phyloP scores from a whole-genome alignment of 805 yeast species.

The Starmerella riodocensis region DNA sequence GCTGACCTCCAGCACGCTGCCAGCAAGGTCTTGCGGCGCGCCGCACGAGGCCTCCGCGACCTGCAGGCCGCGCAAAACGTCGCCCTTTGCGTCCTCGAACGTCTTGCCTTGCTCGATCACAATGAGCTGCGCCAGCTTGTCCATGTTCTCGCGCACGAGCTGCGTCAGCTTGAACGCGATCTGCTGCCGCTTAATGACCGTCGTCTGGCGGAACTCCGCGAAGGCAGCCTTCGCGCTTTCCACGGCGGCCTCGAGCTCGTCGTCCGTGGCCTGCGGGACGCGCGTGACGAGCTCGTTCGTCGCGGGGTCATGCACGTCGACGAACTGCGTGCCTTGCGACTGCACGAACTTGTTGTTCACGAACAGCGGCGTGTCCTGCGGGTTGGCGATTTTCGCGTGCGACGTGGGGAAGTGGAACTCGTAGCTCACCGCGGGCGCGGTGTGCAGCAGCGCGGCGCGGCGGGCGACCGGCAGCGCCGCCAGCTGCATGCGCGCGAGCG shows the following conservation, averaged over 20 bases:
- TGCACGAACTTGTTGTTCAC: conserved; percentile 38
- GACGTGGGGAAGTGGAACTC: conserved; percentile 21
- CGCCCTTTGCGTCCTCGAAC: conserved; percentile 60
- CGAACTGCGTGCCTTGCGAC: conserved; percentile 44
- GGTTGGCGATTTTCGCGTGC: conserved; percentile 25
- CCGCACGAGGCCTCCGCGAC: conserved; percentile 67
- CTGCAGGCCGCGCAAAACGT: conserved; percentile 62
- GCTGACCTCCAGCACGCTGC: conserved; percentile 52
- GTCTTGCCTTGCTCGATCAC: conserved; percentile 69
- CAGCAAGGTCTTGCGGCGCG: conserved; percentile 48
- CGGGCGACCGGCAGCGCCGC: too few species aligned
- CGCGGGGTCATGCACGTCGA: conserved; percentile 63
- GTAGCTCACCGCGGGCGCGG: not conserved
- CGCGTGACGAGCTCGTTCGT: conserved; percentile 51
- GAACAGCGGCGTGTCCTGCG: conserved; percentile 29
- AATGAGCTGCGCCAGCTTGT: conserved; percentile 49
- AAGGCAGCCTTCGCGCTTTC: conserved; percentile 53
- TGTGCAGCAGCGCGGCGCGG: too few species aligned
- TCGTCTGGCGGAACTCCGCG: conserved; percentile 39
- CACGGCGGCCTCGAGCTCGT: conserved; percentile 53
- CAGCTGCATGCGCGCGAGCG: too few species aligned
- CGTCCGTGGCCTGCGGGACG: conserved; percentile 60
- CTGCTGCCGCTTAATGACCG: conserved; percentile 43
- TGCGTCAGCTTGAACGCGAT: conserved; percentile 56
- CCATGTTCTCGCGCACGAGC: conserved; percentile 51